Base-by-base conservation (phyloP, 1,284 basidiomycete species). In the Leccinum pachyderme region DNA sequence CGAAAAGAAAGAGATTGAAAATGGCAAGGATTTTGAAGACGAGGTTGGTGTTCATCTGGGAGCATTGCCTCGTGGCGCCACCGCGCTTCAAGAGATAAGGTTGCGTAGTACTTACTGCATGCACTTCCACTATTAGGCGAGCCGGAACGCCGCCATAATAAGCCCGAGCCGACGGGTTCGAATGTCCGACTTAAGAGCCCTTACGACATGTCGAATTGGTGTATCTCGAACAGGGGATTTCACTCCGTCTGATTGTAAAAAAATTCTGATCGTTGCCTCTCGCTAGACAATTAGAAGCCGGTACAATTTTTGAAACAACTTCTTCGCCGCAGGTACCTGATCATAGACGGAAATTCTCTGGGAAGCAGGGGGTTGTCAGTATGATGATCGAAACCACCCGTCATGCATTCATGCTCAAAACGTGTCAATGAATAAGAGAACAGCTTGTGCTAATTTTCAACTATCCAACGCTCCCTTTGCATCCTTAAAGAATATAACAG, bases 1-100 rank as follows among this genome's bases (percentile, higher is more conserved):
- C 12, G 1, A 47, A 44, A 37, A 62, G 3, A 25, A 59, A 39
- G 43, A 60, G 1, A 6, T 60, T 56, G 39, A 60, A 9, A 32
- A 32, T 7, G 7, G 37, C 47, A 15, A 62, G 28, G 4, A 45
- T 18, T 24, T 18, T 50, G 47, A 41, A 35, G 24, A 46, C 44
- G 9, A 15, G n/a, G 28, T 28, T 5, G 9, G 43, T 8, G 27
- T 44, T 51, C 57, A 51, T 59, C n/a, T 33, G 39, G 22, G 31
- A 32, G 13, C 35, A 53, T 27, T 7, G 25, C 13, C n/a, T 24
- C 12, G 24, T 3, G 22, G 39, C n/a, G 28, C 11, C 35, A 35
- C 9, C 8, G 15, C 7, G 18, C 39, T 22, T 13, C 8, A 7
- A 29, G 12, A 47, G 45, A 29, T 22, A 29, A 29, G 8, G 18